Conservation (phyloP, 306 rosid species). For the Corylus avellana region DNA sequence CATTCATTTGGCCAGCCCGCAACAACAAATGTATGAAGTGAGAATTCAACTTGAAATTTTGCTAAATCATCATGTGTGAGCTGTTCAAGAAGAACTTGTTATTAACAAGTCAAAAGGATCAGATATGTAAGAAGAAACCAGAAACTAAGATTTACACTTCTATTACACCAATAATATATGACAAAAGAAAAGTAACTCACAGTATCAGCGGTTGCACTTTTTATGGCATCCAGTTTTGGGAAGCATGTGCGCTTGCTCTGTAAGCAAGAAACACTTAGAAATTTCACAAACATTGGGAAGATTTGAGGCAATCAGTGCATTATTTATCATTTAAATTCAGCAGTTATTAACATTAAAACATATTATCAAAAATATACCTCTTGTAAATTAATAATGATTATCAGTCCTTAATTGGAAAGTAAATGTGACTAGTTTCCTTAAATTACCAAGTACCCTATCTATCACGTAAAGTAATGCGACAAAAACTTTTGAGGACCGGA, state of each 20-base stretch:
- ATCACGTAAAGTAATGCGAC: too few relatives aligned
- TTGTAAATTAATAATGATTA: slow-evolving; percentile 5
- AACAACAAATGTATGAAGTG: neutral
- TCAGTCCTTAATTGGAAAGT: slow-evolving; percentile 8
- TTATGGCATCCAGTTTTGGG: slow-evolving; percentile 88
- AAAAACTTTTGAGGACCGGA: too few relatives aligned
- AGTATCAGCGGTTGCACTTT: slow-evolving; percentile 81
- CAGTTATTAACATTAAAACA: neutral
- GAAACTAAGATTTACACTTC: slow-evolving; percentile 6
- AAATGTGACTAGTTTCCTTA: neutral
- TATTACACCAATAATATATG: neutral
- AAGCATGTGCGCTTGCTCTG: slow-evolving; percentile 83
- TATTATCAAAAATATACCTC: too few relatives aligned
- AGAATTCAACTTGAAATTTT: neutral
- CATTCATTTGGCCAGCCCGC: neutral
- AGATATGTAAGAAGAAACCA: neutral
- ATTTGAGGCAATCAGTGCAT: neutral
- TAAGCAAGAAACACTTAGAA: slow-evolving; percentile 30
- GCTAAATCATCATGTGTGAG: neutral
- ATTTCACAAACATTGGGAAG: slow-evolving; percentile 6
- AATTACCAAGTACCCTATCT: neutral
- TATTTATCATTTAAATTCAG: neutral
- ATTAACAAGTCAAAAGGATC: neutral
- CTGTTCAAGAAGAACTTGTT: neutral
- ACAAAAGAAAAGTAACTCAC: slow-evolving; percentile 59